Percentiles rank a stretch among this genome's conserved stretches.
phyloP scores from a whole-genome alignment of 106 monocot species.

The Posidonia australis region DNA sequence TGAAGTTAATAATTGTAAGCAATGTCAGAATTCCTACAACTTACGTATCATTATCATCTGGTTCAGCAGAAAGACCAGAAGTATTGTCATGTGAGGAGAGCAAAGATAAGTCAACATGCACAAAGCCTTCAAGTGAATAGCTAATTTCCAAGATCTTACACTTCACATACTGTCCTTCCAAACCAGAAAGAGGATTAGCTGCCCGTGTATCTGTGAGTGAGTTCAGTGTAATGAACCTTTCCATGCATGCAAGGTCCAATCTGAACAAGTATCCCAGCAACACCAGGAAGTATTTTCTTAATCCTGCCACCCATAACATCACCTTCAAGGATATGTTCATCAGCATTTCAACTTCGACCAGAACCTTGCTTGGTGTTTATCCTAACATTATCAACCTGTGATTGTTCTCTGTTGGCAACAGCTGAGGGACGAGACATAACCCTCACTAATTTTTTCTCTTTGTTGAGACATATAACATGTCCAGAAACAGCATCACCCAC shows the following conservation, averaged over 20 bases:
- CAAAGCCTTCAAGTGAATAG: conserved; percentile 38
- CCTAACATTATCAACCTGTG: not conserved
- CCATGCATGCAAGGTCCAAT: conserved; percentile 85
- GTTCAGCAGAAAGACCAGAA: not conserved
- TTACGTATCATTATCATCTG: conserved; percentile 26
- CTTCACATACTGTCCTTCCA: conserved; percentile 72
- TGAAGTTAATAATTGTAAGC: not conserved
- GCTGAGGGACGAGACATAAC: conserved; percentile 14
- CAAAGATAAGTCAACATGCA: conserved; percentile 82
- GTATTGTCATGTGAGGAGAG: conserved; percentile 27
- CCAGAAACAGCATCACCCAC: conserved; percentile 57
- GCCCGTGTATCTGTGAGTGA: conserved; percentile 57
- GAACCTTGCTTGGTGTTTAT: conserved; percentile 9
- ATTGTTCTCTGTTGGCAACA: too few relatives aligned
- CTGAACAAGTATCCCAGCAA: conserved; percentile 82
- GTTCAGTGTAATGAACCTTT: conserved; percentile 81
- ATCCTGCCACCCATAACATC: conserved; percentile 68
- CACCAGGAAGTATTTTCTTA: conserved; percentile 68
- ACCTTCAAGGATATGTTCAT: conserved; percentile 42
- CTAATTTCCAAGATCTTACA: conserved; percentile 67
- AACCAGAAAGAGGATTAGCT: conserved; percentile 43
- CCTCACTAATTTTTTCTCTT: conserved; percentile 51
- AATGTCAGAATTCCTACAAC: not conserved
- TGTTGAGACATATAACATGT: conserved; percentile 38
- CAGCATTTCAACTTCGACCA: conserved; percentile 10